Evolutionary conservation across 176 grass and related monocot genomes (phyloP).

Genomic region (Cenchrus fungigraminus): DNA sequence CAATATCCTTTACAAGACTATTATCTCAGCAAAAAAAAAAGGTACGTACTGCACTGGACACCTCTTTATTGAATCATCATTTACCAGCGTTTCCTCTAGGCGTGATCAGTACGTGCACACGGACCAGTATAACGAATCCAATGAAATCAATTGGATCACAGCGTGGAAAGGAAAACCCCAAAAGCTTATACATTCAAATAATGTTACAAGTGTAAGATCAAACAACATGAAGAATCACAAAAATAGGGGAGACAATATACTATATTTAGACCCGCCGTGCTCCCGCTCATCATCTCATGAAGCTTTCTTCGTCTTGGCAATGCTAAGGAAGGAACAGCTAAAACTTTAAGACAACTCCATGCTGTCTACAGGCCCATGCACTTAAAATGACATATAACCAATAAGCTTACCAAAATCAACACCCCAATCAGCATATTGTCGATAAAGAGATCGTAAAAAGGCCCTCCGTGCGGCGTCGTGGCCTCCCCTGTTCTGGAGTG

Average conservation of each 20-base stretch:
- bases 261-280: not conserved
- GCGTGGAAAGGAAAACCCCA: slow-evolving; percentile 3
- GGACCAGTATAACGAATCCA: slow-evolving; percentile 39
- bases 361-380: not conserved
- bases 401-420: slow-evolving; percentile 82
- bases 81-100: slow-evolving; percentile 41
- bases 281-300: slow-evolving; percentile 24
- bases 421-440: slow-evolving; percentile 81
- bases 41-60: not conserved
- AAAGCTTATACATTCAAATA: slow-evolving; percentile 47
- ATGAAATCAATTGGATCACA: slow-evolving; percentile 46
- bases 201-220: slow-evolving; percentile 48
- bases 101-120: slow-evolving; percentile 42
- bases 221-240: slow-evolving; percentile 38
- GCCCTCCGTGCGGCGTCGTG: too few relatives aligned
- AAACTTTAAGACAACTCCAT: not conserved
- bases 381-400: not conserved
- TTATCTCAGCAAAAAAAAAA: not conserved
- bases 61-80: slow-evolving; percentile 52
- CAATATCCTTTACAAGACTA: not conserved
- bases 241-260: slow-evolving; percentile 35
- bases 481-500: too few relatives aligned
- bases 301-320: slow-evolving; percentile 85
- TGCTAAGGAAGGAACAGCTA: slow-evolving; percentile 34
- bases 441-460: too few relatives aligned